A percentile compares a stretch with the other conserved stretches of the same genome.
phyloP scores from a whole-genome alignment of 2,329 filamentous ascomycete species.

The Colletotrichum graminicola region DNA sequence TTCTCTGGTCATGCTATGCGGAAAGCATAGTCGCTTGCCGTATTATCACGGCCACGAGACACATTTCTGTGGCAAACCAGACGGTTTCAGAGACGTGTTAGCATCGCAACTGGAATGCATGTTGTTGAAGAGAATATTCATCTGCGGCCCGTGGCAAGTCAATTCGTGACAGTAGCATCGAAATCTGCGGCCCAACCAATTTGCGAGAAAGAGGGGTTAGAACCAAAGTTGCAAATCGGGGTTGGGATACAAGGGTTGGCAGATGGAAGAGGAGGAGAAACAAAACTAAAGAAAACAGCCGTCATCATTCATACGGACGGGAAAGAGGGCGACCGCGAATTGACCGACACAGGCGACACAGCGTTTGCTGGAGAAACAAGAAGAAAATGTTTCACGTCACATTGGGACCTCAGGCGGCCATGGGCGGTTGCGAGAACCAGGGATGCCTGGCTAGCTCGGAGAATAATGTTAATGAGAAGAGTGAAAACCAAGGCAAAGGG shows the following conservation, averaged over 20 bases:
- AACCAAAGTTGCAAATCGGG: not conserved
- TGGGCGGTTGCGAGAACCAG: conserved; percentile 25
- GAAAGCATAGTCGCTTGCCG: not conserved
- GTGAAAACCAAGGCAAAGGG: not conserved
- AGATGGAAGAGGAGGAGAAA: not conserved
- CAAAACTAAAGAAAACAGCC: conserved; percentile 14
- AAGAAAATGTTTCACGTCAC: conserved; percentile 34
- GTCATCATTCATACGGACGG: not conserved
- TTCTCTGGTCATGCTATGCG: not conserved
- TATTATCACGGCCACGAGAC: not conserved
- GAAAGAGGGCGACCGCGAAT: not conserved
- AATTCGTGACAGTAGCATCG: not conserved
- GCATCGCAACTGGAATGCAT: conserved; percentile 5
- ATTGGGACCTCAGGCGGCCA: conserved; percentile 14
- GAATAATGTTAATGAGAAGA: not conserved
- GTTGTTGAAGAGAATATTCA: not conserved
- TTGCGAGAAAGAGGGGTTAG: conserved; percentile 1
- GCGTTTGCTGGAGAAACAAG: conserved; percentile 29
- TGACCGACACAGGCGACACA: not conserved
- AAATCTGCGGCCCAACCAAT: not conserved
- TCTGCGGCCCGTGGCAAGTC: not conserved
- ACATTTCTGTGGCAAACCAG: not conserved
- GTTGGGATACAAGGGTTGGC: not conserved
- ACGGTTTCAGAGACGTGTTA: not conserved
- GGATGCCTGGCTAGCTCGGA: conserved; percentile 19